Base-by-base conservation (phyloP, 768 basidiomycete genomes). In the Tylopilus intermedius region DNA sequence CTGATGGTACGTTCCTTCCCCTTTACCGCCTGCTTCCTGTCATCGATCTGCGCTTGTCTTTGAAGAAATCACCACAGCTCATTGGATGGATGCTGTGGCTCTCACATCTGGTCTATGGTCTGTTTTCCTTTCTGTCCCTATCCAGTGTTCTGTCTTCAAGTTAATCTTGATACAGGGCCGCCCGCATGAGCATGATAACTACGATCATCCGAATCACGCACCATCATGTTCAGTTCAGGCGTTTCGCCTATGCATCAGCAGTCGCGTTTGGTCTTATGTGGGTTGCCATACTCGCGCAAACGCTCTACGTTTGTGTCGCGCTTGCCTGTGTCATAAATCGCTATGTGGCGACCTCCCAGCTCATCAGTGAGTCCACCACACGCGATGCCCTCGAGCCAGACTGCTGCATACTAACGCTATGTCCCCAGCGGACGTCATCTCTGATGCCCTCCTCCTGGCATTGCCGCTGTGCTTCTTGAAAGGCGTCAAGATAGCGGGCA, bases 351-450 rank as follows among this genome's bases (percentile, higher is more conserved):
- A 24, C 3, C 24, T 33, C 44, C 13, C 50, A 53, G 37, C 50
- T 54, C 15, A 5, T 46, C 45, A 35, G 44, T 55, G 5, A 29
- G 51, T 55, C 18, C 4, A 24, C 18, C 13, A 1, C 22, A 21
- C 6, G 10, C 30, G n/a, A 32, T 27, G n/a, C 18, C 26, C 26
- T n/a, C 40, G 10, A 21, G 30, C 33, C 11, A 13, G 53, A 30
- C 7, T 8, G 30, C 4, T 8, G 4, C 24, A 18, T 45, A 40
- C 30, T 18, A n/a, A 55, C 4, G 27, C 30, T 30, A 22, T 8
- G 30, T 26, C 5, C 7, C 22, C 38, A 62, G 61, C 49, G 41
- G 57, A 62, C 35, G 14, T 47, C 24, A 18, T 58, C 18, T 59
- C 53, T 29, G 51, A 61, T 35, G 5, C 14, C 10, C 26, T 49